Conservation (phyloP, 495 filamentous ascomycete genomes). For the Bacidia rubella region DNA sequence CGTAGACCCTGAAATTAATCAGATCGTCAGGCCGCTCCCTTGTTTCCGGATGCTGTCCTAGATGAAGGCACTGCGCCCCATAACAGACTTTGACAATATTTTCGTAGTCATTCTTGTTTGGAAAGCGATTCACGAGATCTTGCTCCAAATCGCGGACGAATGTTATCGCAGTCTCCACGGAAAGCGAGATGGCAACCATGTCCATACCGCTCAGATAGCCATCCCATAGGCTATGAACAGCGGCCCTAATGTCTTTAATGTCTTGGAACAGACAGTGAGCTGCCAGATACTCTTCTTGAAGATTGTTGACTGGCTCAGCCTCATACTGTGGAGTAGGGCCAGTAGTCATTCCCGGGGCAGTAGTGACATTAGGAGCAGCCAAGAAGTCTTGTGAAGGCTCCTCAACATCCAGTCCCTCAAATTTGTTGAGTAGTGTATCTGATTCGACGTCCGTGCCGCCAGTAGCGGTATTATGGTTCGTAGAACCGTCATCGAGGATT, state of each 20-base stretch:
- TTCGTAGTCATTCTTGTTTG: slow-evolving; percentile 16
- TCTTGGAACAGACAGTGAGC: slow-evolving; percentile 15
- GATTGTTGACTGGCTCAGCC: slow-evolving; percentile 19
- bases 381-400: slow-evolving; percentile 28
- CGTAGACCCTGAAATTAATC: slow-evolving; percentile 23
- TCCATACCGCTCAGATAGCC: slow-evolving; percentile 22
- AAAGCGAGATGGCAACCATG: slow-evolving; percentile 25
- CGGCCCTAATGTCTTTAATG: slow-evolving; percentile 12
- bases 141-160: slow-evolving; percentile 26
- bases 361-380: slow-evolving; percentile 19
- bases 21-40: slow-evolving; percentile 10
- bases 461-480: neutral
- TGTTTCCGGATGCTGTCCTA: slow-evolving; percentile 13
- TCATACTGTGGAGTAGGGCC: slow-evolving; percentile 20
- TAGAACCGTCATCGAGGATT: neutral
- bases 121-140: slow-evolving; percentile 22
- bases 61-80: slow-evolving; percentile 13
- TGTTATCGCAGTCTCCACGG: slow-evolving; percentile 29
- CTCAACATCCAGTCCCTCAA: slow-evolving; percentile 22
- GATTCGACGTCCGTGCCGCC: neutral
- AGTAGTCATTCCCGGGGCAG: neutral
- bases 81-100: slow-evolving; percentile 19
- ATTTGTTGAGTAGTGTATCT: slow-evolving; percentile 17
- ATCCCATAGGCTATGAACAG: slow-evolving; percentile 13
- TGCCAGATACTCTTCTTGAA: slow-evolving; percentile 18